phyloP scores from a whole-genome alignment of 106 monocot species.

The Phalaenopsis equestris region DNA sequence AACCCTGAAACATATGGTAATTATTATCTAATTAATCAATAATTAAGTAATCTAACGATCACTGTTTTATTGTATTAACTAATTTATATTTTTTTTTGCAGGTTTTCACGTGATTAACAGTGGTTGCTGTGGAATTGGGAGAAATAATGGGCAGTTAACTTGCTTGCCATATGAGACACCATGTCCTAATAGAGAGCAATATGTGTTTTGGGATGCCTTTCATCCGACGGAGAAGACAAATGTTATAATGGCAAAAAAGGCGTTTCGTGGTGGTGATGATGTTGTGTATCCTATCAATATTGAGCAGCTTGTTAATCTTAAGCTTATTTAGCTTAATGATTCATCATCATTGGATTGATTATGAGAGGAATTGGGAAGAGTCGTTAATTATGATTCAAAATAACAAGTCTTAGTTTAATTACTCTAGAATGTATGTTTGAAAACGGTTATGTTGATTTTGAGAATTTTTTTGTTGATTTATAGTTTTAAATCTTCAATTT shows the following conservation, averaged over 20 bases:
- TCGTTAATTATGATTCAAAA: no score
- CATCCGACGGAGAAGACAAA: constrained; percentile 74
- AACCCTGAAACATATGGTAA: constrained; percentile 51
- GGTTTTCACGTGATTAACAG: constrained; percentile 61
- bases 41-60: background rate
- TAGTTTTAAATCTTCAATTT: no score
- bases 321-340: constrained; percentile 8
- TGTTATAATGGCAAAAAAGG: constrained; percentile 36
- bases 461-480: no score
- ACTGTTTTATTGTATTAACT: background rate
- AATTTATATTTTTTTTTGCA: constrained; percentile 7
- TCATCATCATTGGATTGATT: background rate
- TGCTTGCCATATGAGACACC: constrained; percentile 71
- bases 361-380: background rate
- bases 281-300: constrained; percentile 64
- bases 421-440: no score
- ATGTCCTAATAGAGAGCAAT: constrained; percentile 43
- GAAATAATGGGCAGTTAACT: constrained; percentile 66
- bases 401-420: no score
- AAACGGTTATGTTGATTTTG: no score
- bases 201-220: constrained; percentile 89
- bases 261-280: constrained; percentile 33
- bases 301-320: constrained; percentile 45
- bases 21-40: background rate
- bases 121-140: constrained; percentile 79